Base-by-base conservation (phyloP, 2,329 filamentous ascomycete species). In the Monosporascus sp. region DNA sequence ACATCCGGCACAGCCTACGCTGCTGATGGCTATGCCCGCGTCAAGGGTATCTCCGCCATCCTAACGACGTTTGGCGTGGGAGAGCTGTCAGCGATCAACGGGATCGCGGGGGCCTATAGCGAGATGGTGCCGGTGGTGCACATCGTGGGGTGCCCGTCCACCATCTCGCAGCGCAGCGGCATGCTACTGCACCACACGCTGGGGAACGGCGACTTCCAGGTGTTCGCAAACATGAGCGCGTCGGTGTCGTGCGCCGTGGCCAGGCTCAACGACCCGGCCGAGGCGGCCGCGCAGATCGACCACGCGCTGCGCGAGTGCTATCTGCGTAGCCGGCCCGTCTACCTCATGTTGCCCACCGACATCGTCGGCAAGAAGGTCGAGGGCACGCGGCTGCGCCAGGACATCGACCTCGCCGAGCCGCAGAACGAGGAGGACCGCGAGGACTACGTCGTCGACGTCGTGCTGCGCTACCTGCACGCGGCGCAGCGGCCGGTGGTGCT, bases 291-390 rank as follows among this genome's bases (percentile, higher is more conserved):
- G 15, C 82, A 91, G 63, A 92, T 96, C 61, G 91, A 96, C 68
- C 79, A 89, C 63, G 84, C 87, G 3, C 78, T 96, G 28, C 81
- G 81, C 35, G 79, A 91, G 70, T 94, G 89, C 68, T 90, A 82
- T 74, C 71, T 89, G 45, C 77, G 81, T 53, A 89, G 86, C 56
- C 81, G 88, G 20, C 91, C 91, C 3, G 88, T 95, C 49, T 96
- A 96, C 71, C 85, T 96, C 62, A 86, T 86, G 66, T 76, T 96
- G 8, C 90, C 91, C 2, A 89, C 88, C 17, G 89, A 96, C 66
- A 88, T 94, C 78, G 84, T 89, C 9, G 75, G 84, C 60, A 81
- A 84, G 68, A 89, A 92, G 71, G 74, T 96, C 24, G 86, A 93
- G 66, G 90, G 88, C 37, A 78, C 81, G 47, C 77, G 86, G 7